A percentile compares a stretch with the other conserved stretches of the same genome.
phyloP scores from a whole-genome alignment of 2,329 filamentous ascomycete species.

The Monilinia fructigena region DNA sequence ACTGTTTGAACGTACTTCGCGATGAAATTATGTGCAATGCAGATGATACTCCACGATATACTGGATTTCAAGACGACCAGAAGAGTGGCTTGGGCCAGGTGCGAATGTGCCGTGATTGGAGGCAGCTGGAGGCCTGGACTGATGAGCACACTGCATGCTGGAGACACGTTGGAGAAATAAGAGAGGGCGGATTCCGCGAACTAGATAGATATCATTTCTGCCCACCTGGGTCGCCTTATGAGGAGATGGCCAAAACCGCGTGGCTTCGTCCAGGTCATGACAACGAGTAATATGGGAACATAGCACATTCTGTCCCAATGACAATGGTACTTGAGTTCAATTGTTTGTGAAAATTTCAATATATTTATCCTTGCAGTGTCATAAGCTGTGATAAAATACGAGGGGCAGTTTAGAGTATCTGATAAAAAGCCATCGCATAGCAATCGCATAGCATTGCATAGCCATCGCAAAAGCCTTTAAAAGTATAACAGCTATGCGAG shows the following conservation, averaged over 20 bases:
- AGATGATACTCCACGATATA: background rate
- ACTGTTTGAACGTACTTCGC: background rate
- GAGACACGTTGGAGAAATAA: background rate
- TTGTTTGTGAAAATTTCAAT: no score
- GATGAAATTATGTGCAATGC: background rate
- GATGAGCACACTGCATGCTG: background rate
- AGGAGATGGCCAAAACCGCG: no score
- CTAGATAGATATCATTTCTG: background rate
- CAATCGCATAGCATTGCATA: no score
- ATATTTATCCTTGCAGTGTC: no score
- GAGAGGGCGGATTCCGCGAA: background rate
- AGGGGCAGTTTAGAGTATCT: no score
- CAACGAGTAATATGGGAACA: no score
- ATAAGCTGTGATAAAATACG: no score
- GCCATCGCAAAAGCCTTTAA: no score
- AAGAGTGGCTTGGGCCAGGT: background rate
- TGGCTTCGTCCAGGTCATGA: no score
- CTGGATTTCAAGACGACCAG: background rate
- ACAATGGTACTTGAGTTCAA: no score
- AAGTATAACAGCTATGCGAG: no score
- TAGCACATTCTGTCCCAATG: background rate
- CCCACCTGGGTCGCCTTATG: background rate
- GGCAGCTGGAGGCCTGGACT: background rate
- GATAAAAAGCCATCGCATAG: no score
- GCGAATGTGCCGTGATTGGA: conserved; percentile 3